phyloP scores from a whole-genome alignment of 73 alveolate species.

The Paramecium sexaurelia region DNA sequence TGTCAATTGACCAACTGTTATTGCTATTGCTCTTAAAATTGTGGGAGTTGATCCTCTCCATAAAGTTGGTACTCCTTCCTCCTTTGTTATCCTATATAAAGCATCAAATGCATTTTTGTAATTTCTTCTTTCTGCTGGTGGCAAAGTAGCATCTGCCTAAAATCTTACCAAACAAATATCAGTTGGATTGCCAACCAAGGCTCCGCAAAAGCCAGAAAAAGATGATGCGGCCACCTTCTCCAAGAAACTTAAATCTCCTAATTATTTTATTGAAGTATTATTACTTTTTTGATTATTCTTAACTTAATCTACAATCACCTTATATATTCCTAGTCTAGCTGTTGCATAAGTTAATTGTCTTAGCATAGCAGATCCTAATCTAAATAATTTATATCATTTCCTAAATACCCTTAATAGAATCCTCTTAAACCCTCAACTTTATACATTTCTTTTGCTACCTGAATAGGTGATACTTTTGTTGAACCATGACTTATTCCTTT shows the following conservation, averaged over 20 bases:
- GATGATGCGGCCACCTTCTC: constrained; percentile 75
- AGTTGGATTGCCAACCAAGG: constrained; percentile 87
- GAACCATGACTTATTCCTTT: constrained; percentile 54
- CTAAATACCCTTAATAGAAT: constrained; percentile 77
- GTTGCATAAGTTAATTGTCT: constrained; percentile 87
- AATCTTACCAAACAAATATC: constrained; percentile 84
- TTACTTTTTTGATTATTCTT: constrained; percentile 53
- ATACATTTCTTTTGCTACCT: constrained; percentile 74
- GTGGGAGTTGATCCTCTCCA: constrained; percentile 93
- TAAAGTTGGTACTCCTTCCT: constrained; percentile 82
- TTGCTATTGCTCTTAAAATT: constrained; percentile 81
- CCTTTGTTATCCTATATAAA: constrained; percentile 77
- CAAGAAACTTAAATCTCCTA: constrained; percentile 62
- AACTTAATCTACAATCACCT: constrained; percentile 56
- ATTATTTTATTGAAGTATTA: neutral
- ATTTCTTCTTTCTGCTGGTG: constrained; percentile 80
- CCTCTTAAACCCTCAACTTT: constrained; percentile 76
- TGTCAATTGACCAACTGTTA: constrained; percentile 85
- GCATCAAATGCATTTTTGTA: constrained; percentile 84
- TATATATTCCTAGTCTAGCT: constrained; percentile 82
- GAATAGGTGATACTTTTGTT: constrained; percentile 67
- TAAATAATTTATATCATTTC: neutral
- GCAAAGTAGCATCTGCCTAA: constrained; percentile 84
- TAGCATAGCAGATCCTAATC: constrained; percentile 80
- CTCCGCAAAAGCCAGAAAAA: constrained; percentile 85